Evolutionary conservation across 2,329 filamentous ascomycete species (phyloP), one percentile per base, ranked within the genome.

Genomic region (Neophaeococcomyces aloes): DNA sequence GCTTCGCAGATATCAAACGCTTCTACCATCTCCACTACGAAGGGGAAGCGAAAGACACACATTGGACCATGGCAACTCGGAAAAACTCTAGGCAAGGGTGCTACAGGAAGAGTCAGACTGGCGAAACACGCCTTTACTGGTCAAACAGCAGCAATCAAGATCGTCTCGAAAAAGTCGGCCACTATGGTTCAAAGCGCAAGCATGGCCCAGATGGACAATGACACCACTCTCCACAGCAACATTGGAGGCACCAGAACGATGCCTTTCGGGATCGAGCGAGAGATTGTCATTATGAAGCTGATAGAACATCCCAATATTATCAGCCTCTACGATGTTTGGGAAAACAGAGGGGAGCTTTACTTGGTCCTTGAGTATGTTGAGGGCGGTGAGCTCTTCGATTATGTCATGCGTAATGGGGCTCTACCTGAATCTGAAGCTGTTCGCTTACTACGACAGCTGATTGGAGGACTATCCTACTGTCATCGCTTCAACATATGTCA

Each of bases 201-300:
- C 61, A 74, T 95, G 60, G 83, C 83, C 11, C 82, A 84, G 38
- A 75, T 95, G 50, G 86, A 89, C 58, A 76, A 80, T 54, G 83
- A 79, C 61, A 81, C 71, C 30, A 76, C 63, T 42, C 66, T 69
- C 43, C 75, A 71, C 19, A 71, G 71, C 29, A 70, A 67, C 47
- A 67, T 72, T 29, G 70, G 76, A 39, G 78, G 79, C 31, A 72
- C 81, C 46, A 76, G 79, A 53, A 74, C 76, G 42, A 87, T 94
- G 59, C 89, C 89, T 1, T 79, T 89, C 56, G 84, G 87, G 1
- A 83, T 98, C 48, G 89, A 96, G 65, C 76, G 91, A 43, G 91
- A 98, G 60, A 88, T 98, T 31, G 87, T 89, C 25, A 93, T 98
- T 55, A 86, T 98, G 75, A 96, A 95, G 66, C 74, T 96, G 46